Conservation (phyloP, 1,284 basidiomycete genomes). For the Xerocomus minutiporus region DNA sequence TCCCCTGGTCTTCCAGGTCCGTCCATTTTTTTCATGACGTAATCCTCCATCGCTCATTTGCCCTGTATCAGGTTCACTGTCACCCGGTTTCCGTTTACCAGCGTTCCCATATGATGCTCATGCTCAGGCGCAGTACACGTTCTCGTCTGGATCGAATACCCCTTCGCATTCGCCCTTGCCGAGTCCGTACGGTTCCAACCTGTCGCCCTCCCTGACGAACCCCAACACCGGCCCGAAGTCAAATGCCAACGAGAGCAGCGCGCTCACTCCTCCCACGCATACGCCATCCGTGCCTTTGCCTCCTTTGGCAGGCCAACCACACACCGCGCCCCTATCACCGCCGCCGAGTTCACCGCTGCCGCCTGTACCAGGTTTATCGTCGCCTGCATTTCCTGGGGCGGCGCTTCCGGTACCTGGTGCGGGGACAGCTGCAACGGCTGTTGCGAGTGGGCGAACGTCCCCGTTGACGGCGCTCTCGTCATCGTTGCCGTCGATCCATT, state of each 20-base stretch:
- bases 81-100: conserved; percentile 24
- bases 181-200: conserved; percentile 2
- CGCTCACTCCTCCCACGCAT: too few relatives aligned
- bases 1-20: conserved; percentile 27
- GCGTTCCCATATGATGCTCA: conserved; percentile 2
- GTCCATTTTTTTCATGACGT: conserved; percentile 11
- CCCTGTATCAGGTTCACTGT: conserved; percentile 21
- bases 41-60: conserved; percentile 4
- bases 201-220: conserved; percentile 5
- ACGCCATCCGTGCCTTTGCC: conserved; percentile 5
- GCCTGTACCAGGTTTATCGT: conserved; percentile 15
- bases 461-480: conserved; percentile 14
- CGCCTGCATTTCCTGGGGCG: conserved; percentile 7
- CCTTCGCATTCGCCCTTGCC: conserved; percentile 1
- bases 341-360: conserved; percentile 27
- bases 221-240: background rate
- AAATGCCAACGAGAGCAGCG: too few relatives aligned
- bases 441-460: conserved; percentile 18
- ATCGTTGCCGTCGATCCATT: conserved; percentile 8
- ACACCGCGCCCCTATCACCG: conserved; percentile 22
- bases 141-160: conserved; percentile 9
- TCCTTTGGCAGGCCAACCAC: background rate
- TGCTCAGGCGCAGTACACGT: conserved; percentile 11
- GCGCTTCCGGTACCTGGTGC: conserved; percentile 3
- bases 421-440: conserved; percentile 10